phyloP scores from a whole-genome alignment of 495 filamentous ascomycete genomes.

The Neurospora hispaniola region DNA sequence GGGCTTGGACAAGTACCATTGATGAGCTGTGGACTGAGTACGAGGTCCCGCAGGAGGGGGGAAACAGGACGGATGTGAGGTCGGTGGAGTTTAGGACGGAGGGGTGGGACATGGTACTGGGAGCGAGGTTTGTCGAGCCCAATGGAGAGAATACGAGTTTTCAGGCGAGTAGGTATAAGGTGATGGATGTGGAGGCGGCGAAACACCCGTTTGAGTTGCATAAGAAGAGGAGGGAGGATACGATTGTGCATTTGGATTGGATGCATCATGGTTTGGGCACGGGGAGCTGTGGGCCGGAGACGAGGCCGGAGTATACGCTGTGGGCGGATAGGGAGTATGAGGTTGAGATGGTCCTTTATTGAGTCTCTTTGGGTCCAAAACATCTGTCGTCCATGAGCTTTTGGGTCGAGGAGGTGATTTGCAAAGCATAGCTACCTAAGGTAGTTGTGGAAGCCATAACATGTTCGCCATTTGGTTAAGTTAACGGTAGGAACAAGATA shows the following conservation, averaged over 20 bases:
- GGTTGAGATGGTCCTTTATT: conserved; percentile 37
- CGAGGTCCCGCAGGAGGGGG: conserved; percentile 57
- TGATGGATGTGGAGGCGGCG: conserved; percentile 42
- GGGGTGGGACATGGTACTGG: conserved; percentile 20
- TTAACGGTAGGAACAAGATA: rapidly evolving
- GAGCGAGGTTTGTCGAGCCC: conserved; percentile 26
- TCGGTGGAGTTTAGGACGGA: conserved; percentile 41
- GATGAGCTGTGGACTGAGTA: conserved; percentile 45
- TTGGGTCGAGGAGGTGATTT: not conserved
- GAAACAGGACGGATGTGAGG: conserved; percentile 50
- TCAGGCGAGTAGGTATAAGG: conserved; percentile 40
- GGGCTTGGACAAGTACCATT: conserved; percentile 33
- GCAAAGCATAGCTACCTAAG: not conserved
- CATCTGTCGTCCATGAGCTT: not conserved
- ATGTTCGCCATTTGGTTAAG: not conserved
- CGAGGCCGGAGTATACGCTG: conserved; percentile 39
- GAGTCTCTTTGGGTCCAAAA: not conserved
- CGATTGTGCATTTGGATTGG: conserved; percentile 52
- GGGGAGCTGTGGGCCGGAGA: conserved; percentile 41
- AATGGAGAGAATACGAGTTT: conserved; percentile 38
- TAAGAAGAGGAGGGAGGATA: conserved; percentile 32
- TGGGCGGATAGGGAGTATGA: conserved; percentile 34
- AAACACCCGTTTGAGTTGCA: conserved; percentile 51
- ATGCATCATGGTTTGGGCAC: conserved; percentile 45
- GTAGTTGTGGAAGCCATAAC: not conserved